phyloP scores from a whole-genome alignment of 495 filamentous ascomycete species.

The Penicillium riverlandense region DNA sequence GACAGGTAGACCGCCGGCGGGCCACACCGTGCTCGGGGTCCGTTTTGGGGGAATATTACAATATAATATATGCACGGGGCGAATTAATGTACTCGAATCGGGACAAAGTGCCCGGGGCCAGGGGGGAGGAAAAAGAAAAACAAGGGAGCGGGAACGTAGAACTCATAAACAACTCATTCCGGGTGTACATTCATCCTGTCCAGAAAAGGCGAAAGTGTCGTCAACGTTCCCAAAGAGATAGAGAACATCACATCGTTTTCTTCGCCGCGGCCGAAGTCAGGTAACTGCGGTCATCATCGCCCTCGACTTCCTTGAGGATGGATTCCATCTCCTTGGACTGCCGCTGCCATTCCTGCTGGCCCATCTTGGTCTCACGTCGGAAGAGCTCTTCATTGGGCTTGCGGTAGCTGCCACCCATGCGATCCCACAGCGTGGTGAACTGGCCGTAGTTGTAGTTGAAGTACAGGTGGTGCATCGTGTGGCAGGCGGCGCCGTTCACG shows the following conservation, averaged over 20 bases:
- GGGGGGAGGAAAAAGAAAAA: background rate
- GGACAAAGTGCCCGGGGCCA: background rate
- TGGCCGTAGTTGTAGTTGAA: constrained; percentile 99
- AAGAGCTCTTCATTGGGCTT: constrained; percentile 85
- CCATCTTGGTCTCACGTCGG: constrained; percentile 83
- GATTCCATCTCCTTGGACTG: constrained; percentile 83
- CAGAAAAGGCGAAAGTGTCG: background rate
- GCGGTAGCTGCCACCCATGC: constrained; percentile 81
- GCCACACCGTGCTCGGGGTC: background rate
- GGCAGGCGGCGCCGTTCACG: constrained; percentile 93
- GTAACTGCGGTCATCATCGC: constrained; percentile 76
- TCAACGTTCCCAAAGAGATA: background rate
- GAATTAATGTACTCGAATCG: background rate
- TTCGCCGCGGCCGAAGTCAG: constrained; percentile 34
- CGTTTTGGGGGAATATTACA: background rate
- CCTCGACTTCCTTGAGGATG: constrained; percentile 77
- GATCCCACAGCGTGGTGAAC: constrained; percentile 93
- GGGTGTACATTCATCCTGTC: background rate
- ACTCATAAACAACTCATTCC: background rate
- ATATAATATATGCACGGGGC: background rate
- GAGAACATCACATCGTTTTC: constrained; percentile 27
- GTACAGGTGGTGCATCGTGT: constrained; percentile 95
- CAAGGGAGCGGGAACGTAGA: background rate
- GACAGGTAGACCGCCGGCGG: background rate
- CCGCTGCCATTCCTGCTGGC: constrained; percentile 67